These are phyloP conservation scores for Rhododendron williamsianum DNA, from an alignment of 148 eudicot species.

Conservation along the genomic window DNA sequence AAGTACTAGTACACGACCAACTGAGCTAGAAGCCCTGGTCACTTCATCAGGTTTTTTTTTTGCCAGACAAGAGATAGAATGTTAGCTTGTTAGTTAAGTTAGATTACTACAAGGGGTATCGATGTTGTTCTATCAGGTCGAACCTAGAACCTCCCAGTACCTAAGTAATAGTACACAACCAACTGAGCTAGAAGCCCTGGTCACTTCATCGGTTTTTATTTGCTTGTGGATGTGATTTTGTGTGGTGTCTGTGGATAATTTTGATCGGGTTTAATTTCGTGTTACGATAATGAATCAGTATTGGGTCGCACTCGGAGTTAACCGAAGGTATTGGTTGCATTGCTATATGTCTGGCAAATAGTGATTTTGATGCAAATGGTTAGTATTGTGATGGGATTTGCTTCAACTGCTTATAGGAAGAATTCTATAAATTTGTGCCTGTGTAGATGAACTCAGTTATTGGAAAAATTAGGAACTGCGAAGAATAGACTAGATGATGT, in stretches of 20 bases:
- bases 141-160: background rate
- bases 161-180: background rate
- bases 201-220: background rate
- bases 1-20: background rate
- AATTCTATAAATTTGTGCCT: background rate
- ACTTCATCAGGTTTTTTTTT: background rate
- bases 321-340: background rate
- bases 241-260: background rate
- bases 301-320: background rate
- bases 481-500: background rate
- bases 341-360: background rate
- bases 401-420: background rate
- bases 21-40: background rate
- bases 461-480: background rate
- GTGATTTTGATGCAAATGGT: background rate
- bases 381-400: background rate
- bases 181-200: background rate
- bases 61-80: too few relatives aligned
- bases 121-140: too few relatives aligned
- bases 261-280: background rate
- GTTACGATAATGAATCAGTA: background rate
- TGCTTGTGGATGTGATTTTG: background rate
- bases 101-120: too few relatives aligned
- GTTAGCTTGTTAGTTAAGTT: too few relatives aligned
- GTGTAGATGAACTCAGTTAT: background rate